Evolutionary conservation across 2,329 filamentous ascomycete species (phyloP).

Genomic region (Lecanosticta acicola): DNA sequence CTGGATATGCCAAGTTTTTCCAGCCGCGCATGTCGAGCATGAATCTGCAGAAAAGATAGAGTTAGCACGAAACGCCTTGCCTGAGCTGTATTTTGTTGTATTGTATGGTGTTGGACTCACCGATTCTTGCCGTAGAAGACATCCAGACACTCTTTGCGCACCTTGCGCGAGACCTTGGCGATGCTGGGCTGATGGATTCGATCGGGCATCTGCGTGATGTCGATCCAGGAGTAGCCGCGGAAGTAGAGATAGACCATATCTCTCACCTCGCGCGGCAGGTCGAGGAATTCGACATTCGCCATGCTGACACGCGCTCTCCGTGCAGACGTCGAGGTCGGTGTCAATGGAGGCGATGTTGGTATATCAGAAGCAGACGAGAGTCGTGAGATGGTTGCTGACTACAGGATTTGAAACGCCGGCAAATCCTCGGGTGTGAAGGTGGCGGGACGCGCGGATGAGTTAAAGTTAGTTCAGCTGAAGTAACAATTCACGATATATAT

Average conservation of each 20-base stretch:
- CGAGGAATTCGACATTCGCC: constrained; percentile 9
- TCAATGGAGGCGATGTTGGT: background rate
- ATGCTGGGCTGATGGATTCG: constrained; percentile 12
- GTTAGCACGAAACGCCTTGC: background rate
- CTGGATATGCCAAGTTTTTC: constrained; percentile 11
- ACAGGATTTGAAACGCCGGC: too few species aligned
- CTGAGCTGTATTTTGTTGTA: background rate
- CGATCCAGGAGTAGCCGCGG: constrained; percentile 12
- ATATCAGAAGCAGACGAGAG: background rate
- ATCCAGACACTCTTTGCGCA: constrained; percentile 19
- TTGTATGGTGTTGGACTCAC: too few species aligned
- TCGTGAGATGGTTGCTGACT: too few species aligned
- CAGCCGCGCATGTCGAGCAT: constrained; percentile 17
- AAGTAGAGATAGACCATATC: constrained; percentile 18
- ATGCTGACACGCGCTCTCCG: too few species aligned
- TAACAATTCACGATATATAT: too few species aligned
- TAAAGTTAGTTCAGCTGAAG: too few species aligned
- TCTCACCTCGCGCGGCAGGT: constrained; percentile 19
- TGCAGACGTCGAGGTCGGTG: too few species aligned
- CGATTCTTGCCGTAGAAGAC: constrained; percentile 18
- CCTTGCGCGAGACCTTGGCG: constrained; percentile 4
- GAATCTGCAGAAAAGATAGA: constrained; percentile 4
- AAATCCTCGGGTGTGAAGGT: background rate
- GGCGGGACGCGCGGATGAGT: background rate
- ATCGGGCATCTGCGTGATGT: constrained; percentile 10